A percentile compares a stretch with the other conserved stretches of the same genome.
phyloP scores from a whole-genome alignment of 257 asterid genomes.

The Lantana camara region DNA sequence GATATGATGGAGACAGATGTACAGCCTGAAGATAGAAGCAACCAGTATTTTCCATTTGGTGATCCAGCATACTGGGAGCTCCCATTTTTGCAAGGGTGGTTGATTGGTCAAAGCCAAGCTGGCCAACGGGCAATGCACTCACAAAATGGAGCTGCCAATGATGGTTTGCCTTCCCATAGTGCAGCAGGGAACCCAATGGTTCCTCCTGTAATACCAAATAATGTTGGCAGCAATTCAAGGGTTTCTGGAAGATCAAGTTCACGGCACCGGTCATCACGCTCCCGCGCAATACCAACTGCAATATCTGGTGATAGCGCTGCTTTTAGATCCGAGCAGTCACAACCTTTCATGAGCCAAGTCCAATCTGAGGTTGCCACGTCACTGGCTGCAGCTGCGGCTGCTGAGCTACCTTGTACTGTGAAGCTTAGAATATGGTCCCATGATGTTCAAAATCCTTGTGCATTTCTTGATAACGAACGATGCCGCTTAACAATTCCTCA shows the following conservation, averaged over 20 bases:
- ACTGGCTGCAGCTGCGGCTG: conserved; percentile 90
- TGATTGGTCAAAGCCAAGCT: conserved; percentile 95
- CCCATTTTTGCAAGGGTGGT: conserved; percentile 96
- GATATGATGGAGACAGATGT: conserved; percentile 76
- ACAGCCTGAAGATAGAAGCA: conserved; percentile 64
- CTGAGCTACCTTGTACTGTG: conserved; percentile 98
- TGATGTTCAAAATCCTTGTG: conserved; percentile 76
- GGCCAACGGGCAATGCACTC: conserved; percentile 64
- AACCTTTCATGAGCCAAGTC: conserved; percentile 62
- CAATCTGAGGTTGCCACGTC: conserved; percentile 88
- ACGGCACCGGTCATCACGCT: conserved; percentile 66
- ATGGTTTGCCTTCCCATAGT: conserved; percentile 43
- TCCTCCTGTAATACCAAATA: conserved; percentile 43
- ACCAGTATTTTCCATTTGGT: conserved; percentile 73
- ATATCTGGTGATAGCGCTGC: conserved; percentile 53
- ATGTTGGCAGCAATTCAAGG: conserved; percentile 49
- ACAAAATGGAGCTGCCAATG: conserved; percentile 51
- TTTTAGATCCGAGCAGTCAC: conserved; percentile 57
- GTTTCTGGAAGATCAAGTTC: conserved; percentile 67
- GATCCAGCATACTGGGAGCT: conserved; percentile 95
- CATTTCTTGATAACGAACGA: conserved; percentile 59
- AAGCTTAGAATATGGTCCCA: conserved; percentile 95
- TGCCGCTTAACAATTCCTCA: conserved; percentile 90
- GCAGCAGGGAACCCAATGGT: conserved; percentile 49
- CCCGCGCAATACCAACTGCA: conserved; percentile 44